These are phyloP conservation scores for Flaveria floridana DNA, from an alignment of 140 eudicot species.

Conservation along the genomic window DNA sequence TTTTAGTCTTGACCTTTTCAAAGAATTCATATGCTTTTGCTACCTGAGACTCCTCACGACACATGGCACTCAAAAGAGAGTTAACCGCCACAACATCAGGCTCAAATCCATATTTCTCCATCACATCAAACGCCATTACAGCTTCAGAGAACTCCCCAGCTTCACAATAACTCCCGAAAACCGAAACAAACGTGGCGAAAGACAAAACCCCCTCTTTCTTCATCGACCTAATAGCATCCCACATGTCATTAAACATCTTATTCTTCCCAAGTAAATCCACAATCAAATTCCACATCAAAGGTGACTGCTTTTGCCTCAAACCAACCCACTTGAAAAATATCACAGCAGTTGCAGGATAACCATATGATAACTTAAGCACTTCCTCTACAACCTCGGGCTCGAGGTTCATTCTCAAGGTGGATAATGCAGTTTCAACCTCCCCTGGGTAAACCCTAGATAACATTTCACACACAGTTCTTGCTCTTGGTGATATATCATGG, in stretches of 20 bases:
- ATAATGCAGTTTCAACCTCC: slow-evolving; percentile 50
- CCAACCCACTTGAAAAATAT: slow-evolving; percentile 77
- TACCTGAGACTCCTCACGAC: slow-evolving; percentile 51
- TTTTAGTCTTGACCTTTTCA: slow-evolving; percentile 55
- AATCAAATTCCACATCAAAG: slow-evolving; percentile 61
- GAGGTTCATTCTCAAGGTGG: slow-evolving; percentile 42
- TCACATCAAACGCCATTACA: slow-evolving; percentile 62
- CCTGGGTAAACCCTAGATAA: slow-evolving; percentile 40
- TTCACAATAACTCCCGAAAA: slow-evolving; percentile 72
- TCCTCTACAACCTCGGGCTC: slow-evolving; percentile 52
- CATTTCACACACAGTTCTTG: slow-evolving; percentile 61
- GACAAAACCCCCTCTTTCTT: slow-evolving; percentile 55
- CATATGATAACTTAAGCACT: slow-evolving; percentile 61
- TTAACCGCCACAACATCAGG: slow-evolving; percentile 71
- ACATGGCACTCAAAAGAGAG: slow-evolving; percentile 65
- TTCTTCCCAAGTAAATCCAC: slow-evolving; percentile 87
- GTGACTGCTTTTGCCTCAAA: slow-evolving; percentile 41
- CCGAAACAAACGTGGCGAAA: slow-evolving; percentile 58
- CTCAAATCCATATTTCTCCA: slow-evolving; percentile 63
- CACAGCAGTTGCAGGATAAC: slow-evolving; percentile 47
- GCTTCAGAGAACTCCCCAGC: slow-evolving; percentile 64
- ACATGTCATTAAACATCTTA: slow-evolving; percentile 73
- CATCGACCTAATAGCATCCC: slow-evolving; percentile 87
- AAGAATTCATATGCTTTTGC: slow-evolving; percentile 55
- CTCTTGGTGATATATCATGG: slow-evolving; percentile 38